Evolutionary conservation across 306 rosid species (phyloP).

Genomic region (Citrullus mucosospermus): DNA sequence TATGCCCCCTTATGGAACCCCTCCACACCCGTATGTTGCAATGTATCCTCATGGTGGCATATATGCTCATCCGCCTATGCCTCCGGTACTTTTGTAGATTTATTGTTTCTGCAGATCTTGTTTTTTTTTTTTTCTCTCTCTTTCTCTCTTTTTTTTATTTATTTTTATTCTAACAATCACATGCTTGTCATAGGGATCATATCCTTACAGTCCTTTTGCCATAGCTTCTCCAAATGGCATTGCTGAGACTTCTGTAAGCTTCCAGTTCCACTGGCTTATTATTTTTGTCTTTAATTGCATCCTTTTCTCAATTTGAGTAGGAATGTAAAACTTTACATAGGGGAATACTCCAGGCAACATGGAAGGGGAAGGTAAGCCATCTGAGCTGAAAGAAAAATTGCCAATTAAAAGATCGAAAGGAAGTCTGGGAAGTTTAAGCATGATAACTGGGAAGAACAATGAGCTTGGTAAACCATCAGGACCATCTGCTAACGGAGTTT

Average conservation of each 20-base stretch:
- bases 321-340: conserved; percentile 33
- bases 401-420: conserved; percentile 96
- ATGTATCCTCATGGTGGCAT: conserved; percentile 99
- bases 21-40: conserved; percentile 96
- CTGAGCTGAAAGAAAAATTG: conserved; percentile 81
- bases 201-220: conserved; percentile 92
- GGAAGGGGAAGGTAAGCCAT: conserved; percentile 78
- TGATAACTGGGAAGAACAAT: conserved; percentile 87
- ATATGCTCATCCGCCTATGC: conserved; percentile 96
- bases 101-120: conserved; percentile 11
- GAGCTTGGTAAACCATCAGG: conserved; percentile 67
- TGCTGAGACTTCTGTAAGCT: conserved; percentile 83
- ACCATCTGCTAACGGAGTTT: conserved; percentile 63
- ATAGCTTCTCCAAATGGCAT: conserved; percentile 89
- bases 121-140: no score
- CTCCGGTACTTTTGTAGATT: conserved; percentile 55
- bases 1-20: conserved; percentile 96
- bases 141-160: no score
- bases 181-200: conserved; percentile 62
- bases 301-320: conserved; percentile 7
- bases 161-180: not conserved
- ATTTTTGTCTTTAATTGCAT: conserved; percentile 3
- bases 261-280: conserved; percentile 5
- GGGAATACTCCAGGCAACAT: conserved; percentile 71
- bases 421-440: conserved; percentile 94